These are phyloP conservation scores for Cutaneotrichosporon curvatum DNA, from an alignment of 1,284 basidiomycete genomes.

Conservation along the genomic window DNA sequence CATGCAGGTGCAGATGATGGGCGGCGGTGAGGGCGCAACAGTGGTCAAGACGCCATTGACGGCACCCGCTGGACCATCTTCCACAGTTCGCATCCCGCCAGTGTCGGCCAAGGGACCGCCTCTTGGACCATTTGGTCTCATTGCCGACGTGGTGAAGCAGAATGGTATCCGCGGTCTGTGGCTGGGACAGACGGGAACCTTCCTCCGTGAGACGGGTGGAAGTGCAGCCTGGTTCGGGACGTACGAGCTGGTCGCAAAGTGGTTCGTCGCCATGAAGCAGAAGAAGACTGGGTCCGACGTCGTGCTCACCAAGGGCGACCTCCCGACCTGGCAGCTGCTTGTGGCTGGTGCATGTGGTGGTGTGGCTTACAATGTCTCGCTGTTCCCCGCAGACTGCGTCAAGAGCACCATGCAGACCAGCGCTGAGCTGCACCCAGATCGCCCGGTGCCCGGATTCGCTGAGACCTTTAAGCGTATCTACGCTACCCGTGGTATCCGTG, in stretches of 20 bases:
- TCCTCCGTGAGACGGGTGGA: slow-evolving; percentile 82
- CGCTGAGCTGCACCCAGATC: slow-evolving; percentile 66
- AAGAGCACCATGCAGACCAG: slow-evolving; percentile 95
- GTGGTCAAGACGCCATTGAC: slow-evolving; percentile 15
- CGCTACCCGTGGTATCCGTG: slow-evolving; percentile 64
- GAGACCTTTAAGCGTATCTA: slow-evolving; percentile 71
- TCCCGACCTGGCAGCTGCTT: slow-evolving; percentile 73
- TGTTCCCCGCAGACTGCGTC: slow-evolving; percentile 86
- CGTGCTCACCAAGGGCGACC: slow-evolving; percentile 50
- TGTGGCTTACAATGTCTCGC: slow-evolving; percentile 70
- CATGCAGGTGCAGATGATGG: slow-evolving; percentile 88
- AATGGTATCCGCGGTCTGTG: slow-evolving; percentile 72
- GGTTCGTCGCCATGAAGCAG: slow-evolving; percentile 52
- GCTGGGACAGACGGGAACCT: slow-evolving; percentile 77
- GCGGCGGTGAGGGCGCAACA: slow-evolving; percentile 3
- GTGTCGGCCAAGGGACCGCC: slow-evolving; percentile 25
- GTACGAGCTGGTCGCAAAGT: slow-evolving; percentile 65
- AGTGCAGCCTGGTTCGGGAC: slow-evolving; percentile 79
- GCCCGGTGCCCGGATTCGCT: slow-evolving; percentile 55
- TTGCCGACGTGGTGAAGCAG: slow-evolving; percentile 57
- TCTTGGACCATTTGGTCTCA: slow-evolving; percentile 63
- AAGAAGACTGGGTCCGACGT: slow-evolving; percentile 9
- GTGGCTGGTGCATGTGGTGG: slow-evolving; percentile 80
- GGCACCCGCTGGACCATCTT: slow-evolving; percentile 25
- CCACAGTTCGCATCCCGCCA: slow-evolving; percentile 11